Base-by-base conservation (phyloP, 768 basidiomycete genomes). In the Cubamyces lactineus region DNA sequence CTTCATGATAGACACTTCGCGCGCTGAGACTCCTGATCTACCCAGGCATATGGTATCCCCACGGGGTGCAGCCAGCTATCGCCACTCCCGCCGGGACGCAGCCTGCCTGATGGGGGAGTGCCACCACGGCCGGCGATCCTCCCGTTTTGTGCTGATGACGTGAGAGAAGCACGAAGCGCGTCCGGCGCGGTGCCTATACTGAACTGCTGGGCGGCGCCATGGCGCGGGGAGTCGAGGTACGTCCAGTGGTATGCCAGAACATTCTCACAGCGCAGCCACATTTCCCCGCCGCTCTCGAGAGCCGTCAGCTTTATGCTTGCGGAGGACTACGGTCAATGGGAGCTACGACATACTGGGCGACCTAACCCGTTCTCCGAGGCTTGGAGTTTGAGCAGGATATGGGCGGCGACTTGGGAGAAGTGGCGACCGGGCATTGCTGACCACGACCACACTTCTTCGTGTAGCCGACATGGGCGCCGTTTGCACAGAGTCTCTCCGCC, bases 241-340 rank as follows among this genome's bases (percentile, higher is more conserved):
- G 40, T 5, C 46, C 39, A 34, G 34, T 34, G 34, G 34, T 9
- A 34, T 46, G 11, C 34, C 15, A 21, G 48, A 24, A 39, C 53
- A 11, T 48, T 53, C 62, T 38, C 62, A 63, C 51, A 30, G 45
- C 62, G 51, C 52, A 48, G 62, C 62, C 57, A 58, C 62, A 63
- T 58, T 63, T 58, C 47, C 5, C 62, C 56, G 62, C 7, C n/a
- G 23, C 30, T 12, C 30, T 19, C 13, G 41, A 50, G n/a, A 6
- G 23, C 47, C 9, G 34, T 34, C 34, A 34, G 34, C 34, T 34
- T 34, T 34, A 9, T 11, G n/a, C 34, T 34, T 1, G 6, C n/a
- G 9, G 34, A 34, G 6, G 9, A 4, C 5, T 11, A 34, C n/a
- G 34, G 9, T 11, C 1, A 11, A 34, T 34, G 34, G 34, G 34